A percentile compares a stretch with the other conserved stretches of the same genome.
These are phyloP conservation scores for Ophiostoma perfectum DNA, from an alignment of 2,329 filamentous ascomycete genomes.

Conservation along the genomic window DNA sequence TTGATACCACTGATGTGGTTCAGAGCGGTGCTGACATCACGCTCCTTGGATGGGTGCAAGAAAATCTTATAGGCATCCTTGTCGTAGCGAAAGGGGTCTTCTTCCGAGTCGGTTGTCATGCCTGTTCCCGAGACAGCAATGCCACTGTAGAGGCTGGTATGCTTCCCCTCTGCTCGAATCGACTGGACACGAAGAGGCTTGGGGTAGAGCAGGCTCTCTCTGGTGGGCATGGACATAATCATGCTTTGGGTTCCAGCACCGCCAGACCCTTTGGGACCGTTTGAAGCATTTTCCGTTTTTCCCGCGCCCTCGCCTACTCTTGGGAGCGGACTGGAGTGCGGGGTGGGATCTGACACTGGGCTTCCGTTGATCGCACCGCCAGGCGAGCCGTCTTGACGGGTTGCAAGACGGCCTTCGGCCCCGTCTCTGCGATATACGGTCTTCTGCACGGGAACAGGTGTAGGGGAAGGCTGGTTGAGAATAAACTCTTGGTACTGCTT, in stretches of 20 bases:
- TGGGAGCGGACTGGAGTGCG: not conserved
- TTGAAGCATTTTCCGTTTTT: not conserved
- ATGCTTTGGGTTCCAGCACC: not conserved
- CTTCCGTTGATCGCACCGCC: not conserved
- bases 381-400: not conserved
- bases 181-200: slow-evolving; percentile 27
- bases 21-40: slow-evolving; percentile 41
- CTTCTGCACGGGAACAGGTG: slow-evolving; percentile 2
- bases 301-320: not conserved
- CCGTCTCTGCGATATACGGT: not conserved
- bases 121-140: slow-evolving; percentile 30
- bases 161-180: slow-evolving; percentile 18
- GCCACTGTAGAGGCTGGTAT: slow-evolving; percentile 26
- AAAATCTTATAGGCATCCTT: slow-evolving; percentile 36
- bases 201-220: slow-evolving; percentile 24
- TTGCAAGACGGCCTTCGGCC: not conserved
- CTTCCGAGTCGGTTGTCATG: slow-evolving; percentile 34
- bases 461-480: slow-evolving; percentile 15
- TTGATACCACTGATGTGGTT: slow-evolving; percentile 31
- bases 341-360: not conserved
- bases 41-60: slow-evolving; percentile 37
- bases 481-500: slow-evolving; percentile 30
- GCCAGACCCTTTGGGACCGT: not conserved
- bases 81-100: slow-evolving; percentile 46
- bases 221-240: slow-evolving; percentile 14